phyloP scores from a whole-genome alignment of 139 green algal genomes.

The Zygnema cylindricum region DNA sequence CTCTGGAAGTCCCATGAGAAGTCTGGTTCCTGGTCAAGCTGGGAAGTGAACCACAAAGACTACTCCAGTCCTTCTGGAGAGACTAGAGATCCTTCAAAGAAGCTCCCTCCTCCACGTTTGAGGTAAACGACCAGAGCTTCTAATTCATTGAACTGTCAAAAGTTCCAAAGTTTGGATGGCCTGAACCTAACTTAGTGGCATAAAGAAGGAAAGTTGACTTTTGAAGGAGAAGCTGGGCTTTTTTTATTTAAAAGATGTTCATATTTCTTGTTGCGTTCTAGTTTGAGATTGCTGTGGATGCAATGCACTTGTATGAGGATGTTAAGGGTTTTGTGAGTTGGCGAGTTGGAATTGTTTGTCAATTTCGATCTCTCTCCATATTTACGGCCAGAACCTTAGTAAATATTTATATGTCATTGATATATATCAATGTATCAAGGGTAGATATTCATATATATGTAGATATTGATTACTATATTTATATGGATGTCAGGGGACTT shows the following conservation, averaged over 20 bases:
- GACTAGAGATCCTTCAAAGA: neutral
- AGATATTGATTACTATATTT: neutral
- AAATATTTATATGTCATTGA: no score
- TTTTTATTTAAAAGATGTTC: no score
- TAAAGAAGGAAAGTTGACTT: no score
- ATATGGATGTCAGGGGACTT: neutral
- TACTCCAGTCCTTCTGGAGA: neutral
- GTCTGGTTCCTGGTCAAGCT: neutral
- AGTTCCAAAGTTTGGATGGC: neutral
- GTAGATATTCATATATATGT: neutral
- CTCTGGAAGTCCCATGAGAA: neutral
- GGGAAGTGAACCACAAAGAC: neutral
- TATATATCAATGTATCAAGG: neutral
- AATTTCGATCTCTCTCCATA: neutral
- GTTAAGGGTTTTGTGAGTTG: neutral
- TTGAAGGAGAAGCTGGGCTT: no score
- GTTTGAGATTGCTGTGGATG: neutral
- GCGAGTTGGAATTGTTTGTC: neutral
- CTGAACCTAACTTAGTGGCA: no score
- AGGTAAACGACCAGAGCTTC: neutral
- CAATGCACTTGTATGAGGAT: neutral
- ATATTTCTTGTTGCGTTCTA: no score
- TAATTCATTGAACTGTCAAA: neutral
- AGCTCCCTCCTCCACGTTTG: neutral
- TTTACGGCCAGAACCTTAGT: no score